phyloP scores from a whole-genome alignment of 306 rosid genomes.

The Citrullus mucosospermus region DNA sequence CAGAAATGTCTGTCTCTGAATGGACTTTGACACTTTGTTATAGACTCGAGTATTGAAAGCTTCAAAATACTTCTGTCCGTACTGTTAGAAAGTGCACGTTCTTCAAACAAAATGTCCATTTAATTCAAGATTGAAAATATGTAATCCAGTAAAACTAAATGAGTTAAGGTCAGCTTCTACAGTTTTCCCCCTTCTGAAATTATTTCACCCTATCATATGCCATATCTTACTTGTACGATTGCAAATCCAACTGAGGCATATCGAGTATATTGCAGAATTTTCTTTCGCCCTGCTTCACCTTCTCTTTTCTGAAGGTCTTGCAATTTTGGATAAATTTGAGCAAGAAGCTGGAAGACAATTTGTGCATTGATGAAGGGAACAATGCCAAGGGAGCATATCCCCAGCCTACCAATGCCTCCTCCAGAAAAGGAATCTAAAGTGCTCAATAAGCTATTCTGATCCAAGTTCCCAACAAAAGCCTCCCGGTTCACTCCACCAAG shows the following conservation, averaged over 20 bases:
- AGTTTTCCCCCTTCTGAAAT: background rate
- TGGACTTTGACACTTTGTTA: background rate
- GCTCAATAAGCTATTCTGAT: constrained; percentile 73
- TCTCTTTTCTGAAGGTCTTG: constrained; percentile 94
- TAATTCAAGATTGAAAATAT: background rate
- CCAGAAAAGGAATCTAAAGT: constrained; percentile 95
- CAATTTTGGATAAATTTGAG: constrained; percentile 85
- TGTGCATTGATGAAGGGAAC: constrained; percentile 94
- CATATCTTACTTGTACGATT: constrained; percentile 62
- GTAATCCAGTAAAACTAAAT: background rate
- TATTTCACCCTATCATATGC: background rate
- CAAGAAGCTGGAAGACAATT: constrained; percentile 95
- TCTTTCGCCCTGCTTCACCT: constrained; percentile 95
- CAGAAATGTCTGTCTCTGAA: background rate
- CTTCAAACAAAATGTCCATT: background rate
- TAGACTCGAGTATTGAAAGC: background rate
- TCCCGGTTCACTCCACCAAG: constrained; percentile 91
- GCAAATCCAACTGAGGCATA: constrained; percentile 97
- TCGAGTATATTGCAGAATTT: constrained; percentile 75
- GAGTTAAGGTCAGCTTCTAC: background rate
- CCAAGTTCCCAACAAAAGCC: constrained; percentile 92
- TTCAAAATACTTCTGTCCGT: background rate
- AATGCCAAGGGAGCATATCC: constrained; percentile 85
- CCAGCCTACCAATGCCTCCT: constrained; percentile 94
- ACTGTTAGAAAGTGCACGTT: background rate